Percentiles rank a stretch among this genome's conserved stretches.
phyloP scores from a whole-genome alignment of 208 protist species.

The Herpetomonas muscarum region DNA sequence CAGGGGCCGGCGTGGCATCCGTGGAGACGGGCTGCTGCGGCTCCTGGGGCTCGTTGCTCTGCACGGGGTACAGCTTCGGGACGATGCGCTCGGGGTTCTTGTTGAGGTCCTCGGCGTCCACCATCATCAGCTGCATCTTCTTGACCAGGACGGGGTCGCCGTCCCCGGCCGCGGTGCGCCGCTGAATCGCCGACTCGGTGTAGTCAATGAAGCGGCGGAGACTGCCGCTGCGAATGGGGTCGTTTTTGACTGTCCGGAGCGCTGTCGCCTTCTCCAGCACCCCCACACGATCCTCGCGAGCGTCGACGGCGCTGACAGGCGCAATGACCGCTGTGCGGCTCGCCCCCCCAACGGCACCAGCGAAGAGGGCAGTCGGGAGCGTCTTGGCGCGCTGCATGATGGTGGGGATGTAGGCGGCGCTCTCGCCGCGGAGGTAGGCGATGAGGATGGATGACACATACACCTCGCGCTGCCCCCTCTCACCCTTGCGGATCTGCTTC shows the following conservation, averaged over 20 bases:
- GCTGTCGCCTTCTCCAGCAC: slow-evolving; percentile 4
- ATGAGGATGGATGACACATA: slow-evolving; percentile 42
- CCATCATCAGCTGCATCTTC: slow-evolving; percentile 27
- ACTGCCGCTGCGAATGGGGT: slow-evolving; percentile 30
- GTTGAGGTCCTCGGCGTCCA: slow-evolving; percentile 17
- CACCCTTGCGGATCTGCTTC: slow-evolving; percentile 29
- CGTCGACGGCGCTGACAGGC: slow-evolving; percentile 27
- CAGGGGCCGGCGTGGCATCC: no score
- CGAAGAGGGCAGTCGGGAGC: slow-evolving; percentile 31
- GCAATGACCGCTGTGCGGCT: slow-evolving; percentile 44
- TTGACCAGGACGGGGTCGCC: slow-evolving; percentile 1
- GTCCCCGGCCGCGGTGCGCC: slow-evolving; percentile 7
- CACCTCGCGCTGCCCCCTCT: slow-evolving; percentile 19
- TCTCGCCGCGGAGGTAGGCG: slow-evolving; percentile 26
- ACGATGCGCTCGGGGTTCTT: neutral
- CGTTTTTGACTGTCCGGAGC: slow-evolving; percentile 25
- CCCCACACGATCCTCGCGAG: neutral
- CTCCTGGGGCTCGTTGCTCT: neutral
- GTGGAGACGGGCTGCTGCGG: no score
- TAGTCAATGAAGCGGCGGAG: slow-evolving; percentile 36
- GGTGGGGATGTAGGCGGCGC: slow-evolving; percentile 19
- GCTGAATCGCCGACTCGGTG: slow-evolving; percentile 12
- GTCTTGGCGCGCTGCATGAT: slow-evolving; percentile 19
- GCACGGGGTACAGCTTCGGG: neutral
- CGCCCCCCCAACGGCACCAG: slow-evolving; percentile 47